Percentiles rank a stretch among this genome's conserved stretches.
These are phyloP conservation scores for Anthracocystis panici-leucophaei DNA, from an alignment of 1,284 basidiomycete species.

Conservation along the genomic window DNA sequence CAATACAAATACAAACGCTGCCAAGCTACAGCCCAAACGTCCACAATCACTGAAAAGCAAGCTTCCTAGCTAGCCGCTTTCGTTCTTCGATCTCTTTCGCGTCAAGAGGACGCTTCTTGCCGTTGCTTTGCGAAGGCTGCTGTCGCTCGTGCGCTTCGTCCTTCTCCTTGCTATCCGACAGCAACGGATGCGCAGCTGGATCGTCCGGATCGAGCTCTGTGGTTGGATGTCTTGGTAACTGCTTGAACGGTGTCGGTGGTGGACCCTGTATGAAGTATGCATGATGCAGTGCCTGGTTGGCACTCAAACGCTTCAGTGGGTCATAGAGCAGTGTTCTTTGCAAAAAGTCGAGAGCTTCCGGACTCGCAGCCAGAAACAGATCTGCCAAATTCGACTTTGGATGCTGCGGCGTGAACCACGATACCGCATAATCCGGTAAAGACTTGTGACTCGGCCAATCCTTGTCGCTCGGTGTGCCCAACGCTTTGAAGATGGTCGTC, in stretches of 20 bases:
- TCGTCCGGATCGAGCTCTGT: conserved; percentile 43
- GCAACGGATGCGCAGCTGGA: conserved; percentile 41
- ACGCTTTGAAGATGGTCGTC: conserved; percentile 90
- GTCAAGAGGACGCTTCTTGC: conserved; percentile 48
- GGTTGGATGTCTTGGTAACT: conserved; percentile 60
- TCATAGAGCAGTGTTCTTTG: conserved; percentile 85
- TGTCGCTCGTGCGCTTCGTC: conserved; percentile 44
- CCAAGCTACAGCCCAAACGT: background rate
- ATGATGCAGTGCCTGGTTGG: conserved; percentile 70
- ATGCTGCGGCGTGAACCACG: conserved; percentile 71
- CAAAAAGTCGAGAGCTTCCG: conserved; percentile 87
- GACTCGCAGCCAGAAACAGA: conserved; percentile 89
- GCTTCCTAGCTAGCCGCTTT: conserved; percentile 58
- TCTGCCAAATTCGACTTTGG: conserved; percentile 84
- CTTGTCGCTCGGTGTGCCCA: conserved; percentile 93
- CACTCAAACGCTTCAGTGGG: conserved; percentile 83
- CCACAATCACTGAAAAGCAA: conserved; percentile 45
- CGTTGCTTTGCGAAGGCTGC: conserved; percentile 7
- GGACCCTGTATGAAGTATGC: conserved; percentile 61
- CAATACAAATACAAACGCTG: conserved; percentile 6
- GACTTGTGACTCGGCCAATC: conserved; percentile 92
- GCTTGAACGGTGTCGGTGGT: conserved; percentile 54
- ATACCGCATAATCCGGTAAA: conserved; percentile 40
- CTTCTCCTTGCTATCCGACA: conserved; percentile 56
- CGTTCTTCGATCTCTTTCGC: conserved; percentile 58